phyloP scores from a whole-genome alignment of 1,139 yeast species.

The Kurtzmaniella quercitrusa region DNA sequence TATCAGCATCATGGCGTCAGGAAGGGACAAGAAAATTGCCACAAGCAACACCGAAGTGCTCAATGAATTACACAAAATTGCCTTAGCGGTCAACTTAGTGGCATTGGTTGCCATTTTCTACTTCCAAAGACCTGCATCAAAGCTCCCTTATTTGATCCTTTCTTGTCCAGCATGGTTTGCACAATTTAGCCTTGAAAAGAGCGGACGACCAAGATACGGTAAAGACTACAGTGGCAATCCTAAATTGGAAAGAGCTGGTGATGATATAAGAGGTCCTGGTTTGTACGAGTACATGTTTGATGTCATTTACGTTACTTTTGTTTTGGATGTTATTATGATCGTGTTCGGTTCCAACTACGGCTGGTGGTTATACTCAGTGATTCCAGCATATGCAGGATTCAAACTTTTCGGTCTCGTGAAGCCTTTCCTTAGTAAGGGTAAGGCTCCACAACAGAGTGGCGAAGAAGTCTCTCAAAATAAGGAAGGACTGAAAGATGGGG shows the following conservation, averaged over 20 bases:
- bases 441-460: constrained; percentile 8
- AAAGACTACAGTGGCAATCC: constrained; percentile 23
- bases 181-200: constrained; percentile 55
- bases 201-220: constrained; percentile 62
- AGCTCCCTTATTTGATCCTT: constrained; percentile 50
- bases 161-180: constrained; percentile 55
- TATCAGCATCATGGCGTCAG: constrained; percentile 46
- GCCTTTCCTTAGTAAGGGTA: constrained; percentile 17
- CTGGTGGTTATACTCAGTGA: constrained; percentile 52
- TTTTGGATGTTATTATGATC: constrained; percentile 53
- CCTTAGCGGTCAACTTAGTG: constrained; percentile 37
- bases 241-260: constrained; percentile 52
- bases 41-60: constrained; percentile 51
- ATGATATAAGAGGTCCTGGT: constrained; percentile 63
- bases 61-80: constrained; percentile 48
- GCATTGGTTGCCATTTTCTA: constrained; percentile 36
- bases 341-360: constrained; percentile 55
- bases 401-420: constrained; percentile 41
- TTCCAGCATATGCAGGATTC: constrained; percentile 53
- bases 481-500: constrained; percentile 17
- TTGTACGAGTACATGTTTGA: constrained; percentile 78
- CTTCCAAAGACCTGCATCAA: constrained; percentile 51
- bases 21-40: constrained; percentile 66
- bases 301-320: constrained; percentile 65
- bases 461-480: constrained; percentile 12